phyloP scores from a whole-genome alignment of 1,284 basidiomycete species.

The Sporisorium iseilematis-ciliati region DNA sequence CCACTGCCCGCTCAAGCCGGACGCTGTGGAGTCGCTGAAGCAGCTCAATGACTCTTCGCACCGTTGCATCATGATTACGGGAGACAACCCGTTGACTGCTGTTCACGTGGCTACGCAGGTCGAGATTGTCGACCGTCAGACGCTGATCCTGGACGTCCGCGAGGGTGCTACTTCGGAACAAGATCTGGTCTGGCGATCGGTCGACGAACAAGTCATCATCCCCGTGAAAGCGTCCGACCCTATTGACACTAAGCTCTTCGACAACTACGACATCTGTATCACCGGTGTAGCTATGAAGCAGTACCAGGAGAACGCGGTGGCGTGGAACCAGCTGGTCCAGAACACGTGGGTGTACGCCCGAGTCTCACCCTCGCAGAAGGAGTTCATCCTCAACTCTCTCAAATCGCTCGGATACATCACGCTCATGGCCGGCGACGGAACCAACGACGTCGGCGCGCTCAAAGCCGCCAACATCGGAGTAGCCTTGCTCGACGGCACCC shows the following conservation, averaged over 20 bases:
- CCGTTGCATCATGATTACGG: constrained; percentile 70
- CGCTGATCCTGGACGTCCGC: constrained; percentile 62
- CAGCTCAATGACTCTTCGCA: constrained; percentile 68
- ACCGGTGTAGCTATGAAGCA: constrained; percentile 67
- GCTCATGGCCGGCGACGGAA: constrained; percentile 69
- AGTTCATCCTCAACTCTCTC: constrained; percentile 67
- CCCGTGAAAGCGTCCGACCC: constrained; percentile 53
- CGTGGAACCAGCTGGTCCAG: constrained; percentile 64
- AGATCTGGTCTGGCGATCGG: constrained; percentile 64
- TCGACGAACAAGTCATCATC: constrained; percentile 62
- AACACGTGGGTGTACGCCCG: constrained; percentile 69
- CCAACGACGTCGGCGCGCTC: constrained; percentile 69
- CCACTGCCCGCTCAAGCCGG: constrained; percentile 69
- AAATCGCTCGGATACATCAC: constrained; percentile 67
- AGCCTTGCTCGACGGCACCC: constrained; percentile 67
- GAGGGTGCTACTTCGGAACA: constrained; percentile 58
- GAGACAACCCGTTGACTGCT: constrained; percentile 69
- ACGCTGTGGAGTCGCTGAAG: constrained; percentile 63
- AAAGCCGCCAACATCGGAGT: constrained; percentile 69
- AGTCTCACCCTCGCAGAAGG: constrained; percentile 68
- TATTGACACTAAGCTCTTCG: constrained; percentile 64
- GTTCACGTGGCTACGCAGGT: constrained; percentile 68
- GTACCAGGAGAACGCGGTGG: constrained; percentile 54
- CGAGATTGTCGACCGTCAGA: constrained; percentile 68
- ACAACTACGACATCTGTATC: constrained; percentile 68